These are phyloP conservation scores for Globisporangium spinosum DNA, from an alignment of 352 stramenopile genomes.

Conservation along the genomic window DNA sequence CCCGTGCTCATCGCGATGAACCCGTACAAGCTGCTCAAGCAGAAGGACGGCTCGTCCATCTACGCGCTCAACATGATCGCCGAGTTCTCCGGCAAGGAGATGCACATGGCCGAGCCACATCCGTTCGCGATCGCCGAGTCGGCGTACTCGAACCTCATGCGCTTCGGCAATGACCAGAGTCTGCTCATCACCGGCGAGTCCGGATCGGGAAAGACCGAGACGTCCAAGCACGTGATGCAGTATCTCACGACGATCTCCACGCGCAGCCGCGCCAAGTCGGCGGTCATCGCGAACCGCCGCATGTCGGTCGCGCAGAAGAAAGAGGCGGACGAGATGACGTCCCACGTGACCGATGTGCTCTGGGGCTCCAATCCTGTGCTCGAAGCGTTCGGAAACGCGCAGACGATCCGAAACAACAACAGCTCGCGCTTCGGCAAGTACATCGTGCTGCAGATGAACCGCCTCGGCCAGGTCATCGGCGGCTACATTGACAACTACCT, in stretches of 20 bases:
- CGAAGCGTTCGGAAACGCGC: slow-evolving; percentile 81
- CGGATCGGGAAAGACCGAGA: slow-evolving; percentile 93
- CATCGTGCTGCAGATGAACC: slow-evolving; percentile 85
- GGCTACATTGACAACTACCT: slow-evolving; percentile 89
- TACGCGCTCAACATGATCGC: slow-evolving; percentile 77
- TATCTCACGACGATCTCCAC: slow-evolving; percentile 90
- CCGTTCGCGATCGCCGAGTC: slow-evolving; percentile 84
- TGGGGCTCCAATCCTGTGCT: slow-evolving; percentile 83
- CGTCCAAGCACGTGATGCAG: slow-evolving; percentile 95
- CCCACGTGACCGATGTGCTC: slow-evolving; percentile 68
- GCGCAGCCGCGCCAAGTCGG: slow-evolving; percentile 58
- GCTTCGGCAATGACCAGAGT: slow-evolving; percentile 79
- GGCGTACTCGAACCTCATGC: slow-evolving; percentile 89
- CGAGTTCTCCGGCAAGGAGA: slow-evolving; percentile 75
- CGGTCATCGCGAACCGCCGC: slow-evolving; percentile 68
- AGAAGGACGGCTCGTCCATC: slow-evolving; percentile 65
- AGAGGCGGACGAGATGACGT: slow-evolving; percentile 66
- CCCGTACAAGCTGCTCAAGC: slow-evolving; percentile 83
- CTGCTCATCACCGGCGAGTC: slow-evolving; percentile 85
- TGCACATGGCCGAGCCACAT: slow-evolving; percentile 79
- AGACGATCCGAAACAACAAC: slow-evolving; percentile 89
- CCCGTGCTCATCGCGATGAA: slow-evolving; percentile 89
- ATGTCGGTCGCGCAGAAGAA: slow-evolving; percentile 77
- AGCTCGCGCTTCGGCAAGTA: slow-evolving; percentile 85
- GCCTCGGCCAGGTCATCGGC: slow-evolving; percentile 72